Evolutionary conservation across 441 rosid species (phyloP), one percentile per base, ranked within the genome.

Genomic region (Gossypium gossypioides): DNA sequence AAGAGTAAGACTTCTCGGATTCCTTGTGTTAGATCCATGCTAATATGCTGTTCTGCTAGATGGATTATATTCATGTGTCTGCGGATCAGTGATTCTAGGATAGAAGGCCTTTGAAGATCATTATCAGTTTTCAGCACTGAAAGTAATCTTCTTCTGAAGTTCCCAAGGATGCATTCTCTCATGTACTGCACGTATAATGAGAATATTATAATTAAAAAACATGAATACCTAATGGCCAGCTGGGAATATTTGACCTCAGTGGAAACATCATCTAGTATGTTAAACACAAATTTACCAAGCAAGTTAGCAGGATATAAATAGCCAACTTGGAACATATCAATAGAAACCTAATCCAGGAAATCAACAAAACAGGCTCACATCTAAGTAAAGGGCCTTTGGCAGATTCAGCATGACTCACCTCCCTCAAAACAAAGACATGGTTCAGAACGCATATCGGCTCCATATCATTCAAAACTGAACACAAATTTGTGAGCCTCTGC

Each of bases 21-120:
- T 71, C 98, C 98, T 77, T 87, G 96, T 51, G 99, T 93, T 63
- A 96, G 85, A 83, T 93, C 98, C 99, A 96, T 96, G 88, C 98
- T 96, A 80, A 96, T 85, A 66, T 96, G 99, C 81, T 93, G 99
- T 85, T 93, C 99, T 13, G 98, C 97, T 40, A 96, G 82, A 83
- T 93, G 98, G 66, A 96, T 85, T 77, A 96, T 89, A 79, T 90
- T 80, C 87, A 93, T 84, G 79, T 93, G 99, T 82, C 98, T 91
- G 72, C 81, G 86, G 63, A 93, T 86, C 62, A 90, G 83, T 59
- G 97, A 82, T 82, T 93, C 98, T 72, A 93, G 85, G 25, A 88
- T 82, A 77, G 96, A 86, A 68, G 98, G 97, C 72, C 97, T 90
- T 72, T 93, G 97, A 83, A 96, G 97, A 87, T 96, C 97, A 76